phyloP scores from a whole-genome alignment of 257 asterid species.

The Vinca minor region DNA sequence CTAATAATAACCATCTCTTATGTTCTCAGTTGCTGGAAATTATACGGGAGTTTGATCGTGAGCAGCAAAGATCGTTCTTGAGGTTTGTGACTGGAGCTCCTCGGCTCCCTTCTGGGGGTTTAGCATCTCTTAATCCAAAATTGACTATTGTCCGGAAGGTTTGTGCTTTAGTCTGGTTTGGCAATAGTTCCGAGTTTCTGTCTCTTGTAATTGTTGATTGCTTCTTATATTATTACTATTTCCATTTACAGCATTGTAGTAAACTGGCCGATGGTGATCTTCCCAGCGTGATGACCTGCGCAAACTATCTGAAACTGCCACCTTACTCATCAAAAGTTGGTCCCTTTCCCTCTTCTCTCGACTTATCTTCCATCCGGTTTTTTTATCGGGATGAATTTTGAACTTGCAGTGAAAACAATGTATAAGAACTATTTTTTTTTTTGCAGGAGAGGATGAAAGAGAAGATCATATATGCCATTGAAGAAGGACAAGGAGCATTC shows the following conservation, averaged over 20 bases:
- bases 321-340: slow-evolving; percentile 80
- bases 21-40: slow-evolving; percentile 63
- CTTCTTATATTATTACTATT: neutral
- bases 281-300: slow-evolving; percentile 98
- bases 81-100: slow-evolving; percentile 98
- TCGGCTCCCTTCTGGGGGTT: slow-evolving; percentile 85
- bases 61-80: slow-evolving; percentile 81
- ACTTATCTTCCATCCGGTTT: neutral
- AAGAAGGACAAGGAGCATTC: slow-evolving; percentile 94
- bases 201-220: neutral
- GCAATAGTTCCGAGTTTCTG: neutral
- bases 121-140: slow-evolving; percentile 90
- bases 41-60: slow-evolving; percentile 60
- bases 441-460: slow-evolving; percentile 80
- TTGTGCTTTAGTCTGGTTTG: neutral
- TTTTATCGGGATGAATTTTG: neutral
- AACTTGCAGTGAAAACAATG: neutral
- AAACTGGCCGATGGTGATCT: slow-evolving; percentile 52
- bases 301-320: slow-evolving; percentile 89
- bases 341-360: neutral
- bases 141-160: slow-evolving; percentile 93
- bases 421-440: neutral
- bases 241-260: slow-evolving; percentile 57
- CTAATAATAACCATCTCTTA: slow-evolving; percentile 1
- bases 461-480: slow-evolving; percentile 71